Percentiles rank a stretch among this genome's conserved stretches.
Evolutionary conservation across 2,329 filamentous ascomycete genomes (phyloP).

Genomic region (Monosporascus sp.): DNA sequence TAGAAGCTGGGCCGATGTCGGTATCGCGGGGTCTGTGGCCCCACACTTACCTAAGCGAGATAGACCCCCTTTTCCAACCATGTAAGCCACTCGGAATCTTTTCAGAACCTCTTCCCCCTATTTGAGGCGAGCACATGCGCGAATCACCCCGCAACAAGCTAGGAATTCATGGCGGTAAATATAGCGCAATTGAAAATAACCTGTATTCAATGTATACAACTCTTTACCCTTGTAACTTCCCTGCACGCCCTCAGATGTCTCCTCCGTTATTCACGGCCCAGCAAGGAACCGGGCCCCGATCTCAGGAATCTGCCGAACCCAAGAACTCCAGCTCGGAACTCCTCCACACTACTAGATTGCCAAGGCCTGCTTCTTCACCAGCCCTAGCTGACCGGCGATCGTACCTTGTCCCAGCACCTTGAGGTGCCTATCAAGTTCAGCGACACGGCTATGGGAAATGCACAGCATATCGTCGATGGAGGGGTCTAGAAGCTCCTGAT

Average conservation of each 20-base stretch:
- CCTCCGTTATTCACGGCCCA: not conserved
- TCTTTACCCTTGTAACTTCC: not conserved
- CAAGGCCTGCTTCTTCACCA: not conserved
- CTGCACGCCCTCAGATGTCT: not conserved
- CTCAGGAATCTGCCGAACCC: not conserved
- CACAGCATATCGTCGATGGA: not conserved
- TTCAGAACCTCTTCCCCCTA: no score
- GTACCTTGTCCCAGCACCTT: not conserved
- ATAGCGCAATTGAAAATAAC: not conserved
- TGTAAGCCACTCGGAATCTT: no score
- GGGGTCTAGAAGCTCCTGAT: not conserved
- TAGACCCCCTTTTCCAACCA: not conserved
- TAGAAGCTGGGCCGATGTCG: not conserved
- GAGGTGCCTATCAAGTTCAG: slow-evolving; percentile 3
- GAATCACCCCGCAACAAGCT: no score
- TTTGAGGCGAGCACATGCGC: no score
- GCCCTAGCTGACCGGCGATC: not conserved
- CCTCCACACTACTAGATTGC: not conserved
- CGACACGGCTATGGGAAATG: not conserved
- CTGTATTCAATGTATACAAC: not conserved
- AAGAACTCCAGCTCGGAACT: not conserved
- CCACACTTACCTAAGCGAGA: not conserved
- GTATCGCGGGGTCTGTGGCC: not conserved
- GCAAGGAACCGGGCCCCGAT: not conserved
- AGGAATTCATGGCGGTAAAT: no score